Evolutionary conservation across 2,329 filamentous ascomycete genomes (phyloP), one percentile per base, ranked within the genome.

Genomic region (Fusarium sp.): DNA sequence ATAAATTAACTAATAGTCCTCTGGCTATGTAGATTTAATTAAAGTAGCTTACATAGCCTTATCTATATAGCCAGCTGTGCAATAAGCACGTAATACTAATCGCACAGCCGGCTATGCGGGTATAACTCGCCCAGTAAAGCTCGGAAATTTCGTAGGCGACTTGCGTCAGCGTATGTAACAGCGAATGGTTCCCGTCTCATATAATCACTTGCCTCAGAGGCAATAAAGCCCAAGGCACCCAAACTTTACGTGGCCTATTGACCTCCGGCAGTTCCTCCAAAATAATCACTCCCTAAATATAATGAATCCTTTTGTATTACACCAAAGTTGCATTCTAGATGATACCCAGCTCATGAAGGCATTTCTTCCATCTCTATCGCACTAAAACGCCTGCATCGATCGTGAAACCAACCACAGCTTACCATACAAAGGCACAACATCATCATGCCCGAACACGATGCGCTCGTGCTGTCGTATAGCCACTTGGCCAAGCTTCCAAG

Each of bases 401-500:
- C 28, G 70, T 70, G 66, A 65, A 54, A 60, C 32, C 56, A 18
- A 45, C 56, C 48, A 54, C 47, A 26, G 20, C 53, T 57, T 48
- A 56, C 66, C 61, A 56, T 54, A 42, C 53, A 60, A 41, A 66
- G 38, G 48, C 47, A 53, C 51, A 44, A 44, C 47, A 73, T 32
- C 4, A 78, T 24, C 5, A 79, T 79, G 77, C 30, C 75, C 14
- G 76, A 78, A 58, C 70, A 74, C 69, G 86, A 89, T 69, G 81
- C 85, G 6, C 78, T 86, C 38, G 80, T 90, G 10, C 75, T 82
- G 24, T 84, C 84, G 13, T 90, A 85, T 77, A 85, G 85, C 41
- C 88, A 90, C 74, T 77, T 90, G 60, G 80, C 80, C 14, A 79
- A 83, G 28, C 83, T 87, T 38, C 83, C 85, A 3, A 84, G 87